phyloP scores from a whole-genome alignment of 1,284 basidiomycete species.

The Papiliotrema fonsecae region DNA sequence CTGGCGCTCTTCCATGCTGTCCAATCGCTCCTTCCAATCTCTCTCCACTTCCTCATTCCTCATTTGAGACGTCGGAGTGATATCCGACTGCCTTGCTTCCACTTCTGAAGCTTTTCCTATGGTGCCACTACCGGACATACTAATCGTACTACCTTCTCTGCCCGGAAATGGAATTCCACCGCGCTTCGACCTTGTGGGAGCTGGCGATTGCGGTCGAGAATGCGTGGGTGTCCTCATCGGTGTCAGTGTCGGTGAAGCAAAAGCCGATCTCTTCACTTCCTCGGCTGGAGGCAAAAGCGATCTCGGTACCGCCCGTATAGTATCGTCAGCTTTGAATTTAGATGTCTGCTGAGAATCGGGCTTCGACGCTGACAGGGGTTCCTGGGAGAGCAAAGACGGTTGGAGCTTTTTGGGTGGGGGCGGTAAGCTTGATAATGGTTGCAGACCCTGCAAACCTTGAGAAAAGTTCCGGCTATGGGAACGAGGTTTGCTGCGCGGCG shows the following conservation, averaged over 20 bases:
- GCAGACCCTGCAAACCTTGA: too few relatives aligned
- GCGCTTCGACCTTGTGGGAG: neutral
- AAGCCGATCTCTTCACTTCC: slow-evolving; percentile 1
- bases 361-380: too few relatives aligned
- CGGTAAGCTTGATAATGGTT: too few relatives aligned
- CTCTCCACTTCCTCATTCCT: slow-evolving; percentile 16
- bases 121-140: neutral
- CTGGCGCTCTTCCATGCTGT: slow-evolving; percentile 38
- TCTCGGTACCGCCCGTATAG: neutral
- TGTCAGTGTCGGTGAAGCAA: neutral
- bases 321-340: too few relatives aligned
- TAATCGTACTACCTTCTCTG: neutral
- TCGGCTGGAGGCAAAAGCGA: neutral
- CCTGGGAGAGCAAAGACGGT: too few relatives aligned
- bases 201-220: neutral
- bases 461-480: neutral
- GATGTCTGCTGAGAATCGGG: too few relatives aligned
- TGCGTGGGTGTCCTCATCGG: neutral
- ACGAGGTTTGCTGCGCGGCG: slow-evolving; percentile 5
- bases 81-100: slow-evolving; percentile 10
- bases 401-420: too few relatives aligned
- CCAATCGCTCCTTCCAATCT: slow-evolving; percentile 20
- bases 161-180: neutral
- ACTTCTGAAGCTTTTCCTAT: slow-evolving; percentile 25
- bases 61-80: neutral